These are phyloP conservation scores for Kockiozyma suomiensis DNA, from an alignment of 805 yeast genomes.

Conservation along the genomic window DNA sequence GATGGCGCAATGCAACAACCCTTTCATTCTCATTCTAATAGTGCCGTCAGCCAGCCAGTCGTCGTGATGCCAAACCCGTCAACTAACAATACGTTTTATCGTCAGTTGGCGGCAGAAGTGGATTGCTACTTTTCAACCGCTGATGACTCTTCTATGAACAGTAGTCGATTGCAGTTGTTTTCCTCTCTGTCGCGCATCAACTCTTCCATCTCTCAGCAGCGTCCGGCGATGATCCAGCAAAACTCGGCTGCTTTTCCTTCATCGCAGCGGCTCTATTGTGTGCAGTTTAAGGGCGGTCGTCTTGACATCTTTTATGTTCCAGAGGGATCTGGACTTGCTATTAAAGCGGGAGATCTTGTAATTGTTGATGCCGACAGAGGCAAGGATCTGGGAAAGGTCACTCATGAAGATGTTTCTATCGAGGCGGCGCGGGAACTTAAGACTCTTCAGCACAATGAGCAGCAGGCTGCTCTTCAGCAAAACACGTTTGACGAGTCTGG, in stretches of 20 bases:
- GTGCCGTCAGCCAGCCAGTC: too few species aligned
- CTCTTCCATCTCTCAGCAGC: not conserved
- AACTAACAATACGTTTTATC: constrained; percentile 6
- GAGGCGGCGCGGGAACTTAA: constrained; percentile 72
- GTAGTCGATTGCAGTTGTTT: constrained; percentile 1
- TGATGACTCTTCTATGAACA: constrained; percentile 12
- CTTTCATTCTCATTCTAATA: not conserved
- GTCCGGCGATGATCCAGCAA: not conserved
- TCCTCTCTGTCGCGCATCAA: not conserved
- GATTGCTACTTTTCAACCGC: constrained; percentile 23
- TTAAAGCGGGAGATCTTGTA: constrained; percentile 65
- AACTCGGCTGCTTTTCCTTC: constrained; percentile 14
- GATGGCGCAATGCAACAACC: not conserved
- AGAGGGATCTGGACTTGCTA: constrained; percentile 41
- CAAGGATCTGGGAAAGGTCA: constrained; percentile 69
- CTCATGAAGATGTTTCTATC: constrained; percentile 56
- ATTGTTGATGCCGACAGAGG: constrained; percentile 87
- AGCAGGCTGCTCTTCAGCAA: constrained; percentile 60
- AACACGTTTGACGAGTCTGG: constrained; percentile 42
- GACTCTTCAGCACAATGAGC: constrained; percentile 68
- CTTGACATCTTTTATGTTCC: constrained; percentile 75
- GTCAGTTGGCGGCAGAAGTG: constrained; percentile 17
- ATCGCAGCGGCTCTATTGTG: constrained; percentile 52
- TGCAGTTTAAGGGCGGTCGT: constrained; percentile 78
- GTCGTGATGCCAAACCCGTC: constrained; percentile 16